A percentile compares a stretch with the other conserved stretches of the same genome.
Evolutionary conservation across 2,329 filamentous ascomycete species (phyloP).

Genomic region (Epicoccum nigrum): DNA sequence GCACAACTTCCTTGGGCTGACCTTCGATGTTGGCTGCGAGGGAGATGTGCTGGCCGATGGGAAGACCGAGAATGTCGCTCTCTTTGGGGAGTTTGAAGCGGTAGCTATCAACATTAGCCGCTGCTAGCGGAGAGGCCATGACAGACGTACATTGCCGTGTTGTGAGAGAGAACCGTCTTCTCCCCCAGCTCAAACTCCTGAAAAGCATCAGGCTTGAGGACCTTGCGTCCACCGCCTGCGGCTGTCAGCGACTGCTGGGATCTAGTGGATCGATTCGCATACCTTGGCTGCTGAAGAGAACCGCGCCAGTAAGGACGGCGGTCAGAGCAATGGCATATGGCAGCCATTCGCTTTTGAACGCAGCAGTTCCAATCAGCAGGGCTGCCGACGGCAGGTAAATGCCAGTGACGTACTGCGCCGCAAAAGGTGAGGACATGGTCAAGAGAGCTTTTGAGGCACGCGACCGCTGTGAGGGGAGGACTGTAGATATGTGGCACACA

Average conservation of each 20-base stretch:
- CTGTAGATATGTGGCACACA: background rate
- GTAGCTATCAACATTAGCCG: slow-evolving; percentile 64
- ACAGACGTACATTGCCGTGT: slow-evolving; percentile 83
- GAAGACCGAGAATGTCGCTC: slow-evolving; percentile 86
- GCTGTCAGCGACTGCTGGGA: background rate
- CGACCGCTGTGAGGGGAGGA: background rate
- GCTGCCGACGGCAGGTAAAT: slow-evolving; percentile 83
- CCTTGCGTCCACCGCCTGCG: slow-evolving; percentile 72
- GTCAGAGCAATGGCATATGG: slow-evolving; percentile 73
- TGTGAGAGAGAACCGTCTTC: slow-evolving; percentile 96
- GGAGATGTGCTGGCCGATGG: slow-evolving; percentile 98
- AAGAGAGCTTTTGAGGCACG: background rate
- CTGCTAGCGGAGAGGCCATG: no score
- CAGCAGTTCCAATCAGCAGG: slow-evolving; percentile 74
- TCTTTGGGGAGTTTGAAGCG: slow-evolving; percentile 84
- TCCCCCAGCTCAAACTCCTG: slow-evolving; percentile 92
- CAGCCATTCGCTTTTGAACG: slow-evolving; percentile 75
- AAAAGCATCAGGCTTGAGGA: slow-evolving; percentile 85
- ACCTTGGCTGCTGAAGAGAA: slow-evolving; percentile 13
- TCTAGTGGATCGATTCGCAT: background rate
- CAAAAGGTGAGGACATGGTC: slow-evolving; percentile 25
- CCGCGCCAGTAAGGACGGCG: slow-evolving; percentile 58
- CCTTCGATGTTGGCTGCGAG: slow-evolving; percentile 68
- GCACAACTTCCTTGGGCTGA: slow-evolving; percentile 50
- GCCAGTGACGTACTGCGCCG: slow-evolving; percentile 68